Base-by-base conservation (phyloP, 2,329 filamentous ascomycete genomes). In the Fusarium decemcellulare region DNA sequence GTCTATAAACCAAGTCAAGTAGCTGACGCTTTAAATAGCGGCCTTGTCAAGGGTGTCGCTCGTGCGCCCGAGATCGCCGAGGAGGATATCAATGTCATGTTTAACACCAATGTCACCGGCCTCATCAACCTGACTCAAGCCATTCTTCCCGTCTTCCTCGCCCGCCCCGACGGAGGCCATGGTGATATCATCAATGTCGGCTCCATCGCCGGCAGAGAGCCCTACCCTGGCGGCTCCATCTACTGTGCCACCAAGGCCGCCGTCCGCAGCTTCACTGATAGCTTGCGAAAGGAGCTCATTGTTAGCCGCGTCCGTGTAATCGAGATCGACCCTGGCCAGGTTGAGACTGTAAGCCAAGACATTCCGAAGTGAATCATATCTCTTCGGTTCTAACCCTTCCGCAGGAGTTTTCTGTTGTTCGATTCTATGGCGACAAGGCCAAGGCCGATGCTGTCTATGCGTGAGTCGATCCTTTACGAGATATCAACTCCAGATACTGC, bases 111-210 rank as follows among this genome's bases (percentile, higher is more conserved):
- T 79, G 95, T 98, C 55, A 96, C 92, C 2, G 96, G 96, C 30
- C 86, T 99, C 36, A 96, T 99, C 84, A 93, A 95, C 85, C 93
- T 98, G 92, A 98, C 96, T 1, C 96, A 99, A 85, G 93, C 93
- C 47, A 86, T 98, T 43, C 81, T 98, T 16, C 90, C 93, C 55
- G 90, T 94, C 78, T 97, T 95, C 86, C 92, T 94, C 81, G 85
- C 88, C 73, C 93, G 87, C 80, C 88, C 82, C 77, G 87, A 95
- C 60, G 91, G 92, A 63, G 95, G 94, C 61, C 85, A 88, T 44
- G 95, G 95, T 74, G 96, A 98, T 78, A 95, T 99, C 78, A 97
- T 99, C 83, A 98, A 98, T 77, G 83, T 98, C 76, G 95, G 95
- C 66, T 94, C 91, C 72, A 95, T 97, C 76, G 95, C 95, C n/a